Evolutionary conservation across 306 rosid species (phyloP).

Genomic region (Vachellia pachyceras): DNA sequence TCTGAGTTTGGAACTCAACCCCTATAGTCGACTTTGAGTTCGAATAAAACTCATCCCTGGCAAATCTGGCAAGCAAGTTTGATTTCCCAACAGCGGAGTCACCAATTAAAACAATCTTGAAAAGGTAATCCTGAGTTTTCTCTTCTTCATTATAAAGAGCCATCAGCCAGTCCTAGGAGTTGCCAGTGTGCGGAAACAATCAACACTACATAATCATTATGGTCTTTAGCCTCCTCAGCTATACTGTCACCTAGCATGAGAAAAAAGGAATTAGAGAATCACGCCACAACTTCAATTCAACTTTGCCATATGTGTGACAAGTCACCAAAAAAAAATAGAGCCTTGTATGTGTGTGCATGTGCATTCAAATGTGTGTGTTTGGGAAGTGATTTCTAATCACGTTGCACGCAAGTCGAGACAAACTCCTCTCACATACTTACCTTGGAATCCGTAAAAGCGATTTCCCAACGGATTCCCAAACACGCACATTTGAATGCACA

Average conservation of each 20-base stretch:
- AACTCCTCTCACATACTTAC: too few species aligned
- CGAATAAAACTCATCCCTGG: slow-evolving; percentile 74
- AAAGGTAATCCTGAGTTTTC: slow-evolving; percentile 74
- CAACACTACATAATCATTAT: slow-evolving; percentile 40
- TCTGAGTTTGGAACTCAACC: slow-evolving; percentile 79
- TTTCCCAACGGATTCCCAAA: too few species aligned
- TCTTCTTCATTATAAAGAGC: slow-evolving; percentile 63
- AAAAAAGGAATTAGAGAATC: slow-evolving; percentile 41
- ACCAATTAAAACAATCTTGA: slow-evolving; percentile 79
- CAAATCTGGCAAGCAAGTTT: slow-evolving; percentile 76
- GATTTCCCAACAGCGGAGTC: slow-evolving; percentile 81
- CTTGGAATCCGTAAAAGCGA: too few species aligned
- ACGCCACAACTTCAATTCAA: neutral
- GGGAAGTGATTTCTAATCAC: too few species aligned
- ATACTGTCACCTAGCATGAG: slow-evolving; percentile 37
- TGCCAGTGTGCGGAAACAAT: slow-evolving; percentile 44
- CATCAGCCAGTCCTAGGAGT: slow-evolving; percentile 49
- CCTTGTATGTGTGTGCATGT: neutral
- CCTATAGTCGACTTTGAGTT: slow-evolving; percentile 78
- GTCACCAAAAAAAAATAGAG: neutral
- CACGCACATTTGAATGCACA: too few species aligned
- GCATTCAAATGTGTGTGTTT: neutral
- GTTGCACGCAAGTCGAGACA: too few species aligned
- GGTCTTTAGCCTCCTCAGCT: slow-evolving; percentile 31
- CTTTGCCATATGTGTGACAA: neutral